phyloP scores from a whole-genome alignment of 2,329 filamentous ascomycete species.

The Pseudopyrenochaeta lycopersici region DNA sequence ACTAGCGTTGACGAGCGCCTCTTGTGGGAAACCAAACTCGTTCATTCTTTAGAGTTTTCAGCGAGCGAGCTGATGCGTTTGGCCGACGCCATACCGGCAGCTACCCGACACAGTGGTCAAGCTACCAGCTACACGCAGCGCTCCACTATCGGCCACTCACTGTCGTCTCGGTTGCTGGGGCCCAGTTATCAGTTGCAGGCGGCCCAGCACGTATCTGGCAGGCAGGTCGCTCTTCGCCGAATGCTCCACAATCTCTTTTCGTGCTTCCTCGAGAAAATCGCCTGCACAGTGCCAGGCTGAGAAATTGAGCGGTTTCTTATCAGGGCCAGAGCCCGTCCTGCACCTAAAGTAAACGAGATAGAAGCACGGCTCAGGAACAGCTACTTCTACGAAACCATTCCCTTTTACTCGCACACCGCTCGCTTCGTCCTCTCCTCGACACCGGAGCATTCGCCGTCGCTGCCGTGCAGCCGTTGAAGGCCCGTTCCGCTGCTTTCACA shows the following conservation, averaged over 20 bases:
- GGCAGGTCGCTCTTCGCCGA: constrained; percentile 5
- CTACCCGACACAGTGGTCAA: not conserved
- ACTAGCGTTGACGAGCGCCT: too few species aligned
- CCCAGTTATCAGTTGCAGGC: constrained; percentile 3
- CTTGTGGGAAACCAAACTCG: too few species aligned
- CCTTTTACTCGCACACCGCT: not conserved
- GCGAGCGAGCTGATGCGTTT: not conserved
- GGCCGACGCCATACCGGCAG: not conserved
- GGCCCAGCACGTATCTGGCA: constrained; percentile 3
- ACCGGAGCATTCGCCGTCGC: not conserved
- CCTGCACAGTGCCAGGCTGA: not conserved
- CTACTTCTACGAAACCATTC: not conserved
- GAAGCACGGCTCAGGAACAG: not conserved
- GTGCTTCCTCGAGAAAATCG: constrained; percentile 5
- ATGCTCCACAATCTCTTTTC: constrained; percentile 2
- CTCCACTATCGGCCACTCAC: not conserved
- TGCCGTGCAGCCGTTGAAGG: constrained; percentile 2
- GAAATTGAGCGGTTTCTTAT: not conserved
- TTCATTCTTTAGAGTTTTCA: too few species aligned
- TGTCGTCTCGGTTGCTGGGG: constrained; percentile 1
- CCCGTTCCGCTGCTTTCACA: constrained; percentile 1
- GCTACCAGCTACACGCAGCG: not conserved
- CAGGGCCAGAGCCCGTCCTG: not conserved
- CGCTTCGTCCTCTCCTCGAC: not conserved
- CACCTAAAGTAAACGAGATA: not conserved